Evolutionary conservation across 2,329 filamentous ascomycete species (phyloP), one percentile per base, ranked within the genome.

Genomic region (Colletotrichum coccodes): DNA sequence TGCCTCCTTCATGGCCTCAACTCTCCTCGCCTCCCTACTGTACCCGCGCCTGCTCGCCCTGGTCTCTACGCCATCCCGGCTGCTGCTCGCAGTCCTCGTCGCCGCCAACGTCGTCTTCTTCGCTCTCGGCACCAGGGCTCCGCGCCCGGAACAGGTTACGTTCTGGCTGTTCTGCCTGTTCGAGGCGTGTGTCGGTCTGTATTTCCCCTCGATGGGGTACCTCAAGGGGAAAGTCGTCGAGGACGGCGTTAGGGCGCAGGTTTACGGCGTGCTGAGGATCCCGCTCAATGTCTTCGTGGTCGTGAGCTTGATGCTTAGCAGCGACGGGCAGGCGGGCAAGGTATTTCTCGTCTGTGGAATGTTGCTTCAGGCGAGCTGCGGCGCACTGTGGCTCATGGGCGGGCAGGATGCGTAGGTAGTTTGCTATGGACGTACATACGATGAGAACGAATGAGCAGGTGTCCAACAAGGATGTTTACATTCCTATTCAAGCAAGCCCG

Each of bases 221-320:
- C 75, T 89, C 68, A 88, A 88, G 74, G 85, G 85, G 7, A 78
- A 80, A 42, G 76, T 88, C 6, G 81, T 90, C 18, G 83, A 85
- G 1, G 86, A 89, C 72, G 82, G 81, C 3, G 80, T 84, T 8
- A 77, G 87, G 49, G 86, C 84, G 6, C 84, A 84, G 71, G 81
- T 89, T 6, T 89, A 89, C 72, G 84, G 83, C 1, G 77, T 87
- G 56, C 74, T 89, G 72, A 80, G 87, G 42, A 80, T 90, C 16
- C 88, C 89, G 12, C 76, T 91, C 70, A 90, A 90, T 73, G 70
- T 86, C 18, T 88, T 89, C 72, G 86, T 89, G 2, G 83, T 88
- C 11, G 77, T 83, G 6, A 83, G 85, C 14, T 74, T 89, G 63
- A 73, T 80, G 30, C 72, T 85, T 36, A 77, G 77, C 16, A 72